Evolutionary conservation across 805 yeast genomes (phyloP), one percentile per base, ranked within the genome.

Genomic region (Wickerhamiella alocasiicola): DNA sequence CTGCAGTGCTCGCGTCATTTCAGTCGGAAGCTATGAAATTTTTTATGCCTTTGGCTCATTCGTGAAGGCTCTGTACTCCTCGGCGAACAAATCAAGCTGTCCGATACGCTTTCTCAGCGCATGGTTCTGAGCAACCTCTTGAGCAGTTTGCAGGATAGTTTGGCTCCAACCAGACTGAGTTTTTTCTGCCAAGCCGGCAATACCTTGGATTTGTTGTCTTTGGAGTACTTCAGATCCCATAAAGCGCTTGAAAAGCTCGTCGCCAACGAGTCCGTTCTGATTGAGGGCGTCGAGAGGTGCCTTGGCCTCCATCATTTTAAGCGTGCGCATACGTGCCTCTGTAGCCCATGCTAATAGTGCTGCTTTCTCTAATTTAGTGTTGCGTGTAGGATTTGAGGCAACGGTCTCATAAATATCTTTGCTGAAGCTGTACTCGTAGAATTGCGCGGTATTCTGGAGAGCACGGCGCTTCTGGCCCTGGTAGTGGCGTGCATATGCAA

Each of bases 191-290:
- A 83, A 95, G 42, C 58, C 62, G 5, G 81, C 77, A 35, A 84
- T 67, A 44, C 78, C 87, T 57, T 76, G 72, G 48, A 91, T 63
- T 60, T 91, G 97, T 20, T 79, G 56, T 52, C 85, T 94, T 51
- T 81, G 80, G 46, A 85, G 57, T 60, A 83, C 82, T 44, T 71
- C 72, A 49, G 83, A 85, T 37, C 83, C 71, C 49, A 75, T 77
- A 59, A 72, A 85, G 51, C 91, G 77, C 57, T 81, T 79, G 70
- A 74, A 80, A 26, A 82, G 65, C 40, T 81, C 94, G 53, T 91
- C 97, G 25, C 96, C 96, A 46, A 91, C 77, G 13, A 85, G 75
- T 0, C 97, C 97, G 41, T 74, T 74, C 55, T 87, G 88, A 57
- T 85, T 87, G 45, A 91, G 65, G 41, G 71, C 66, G 38, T 71